Conservation (phyloP, 257 asterid species). For the Nicotiana paniculata region DNA sequence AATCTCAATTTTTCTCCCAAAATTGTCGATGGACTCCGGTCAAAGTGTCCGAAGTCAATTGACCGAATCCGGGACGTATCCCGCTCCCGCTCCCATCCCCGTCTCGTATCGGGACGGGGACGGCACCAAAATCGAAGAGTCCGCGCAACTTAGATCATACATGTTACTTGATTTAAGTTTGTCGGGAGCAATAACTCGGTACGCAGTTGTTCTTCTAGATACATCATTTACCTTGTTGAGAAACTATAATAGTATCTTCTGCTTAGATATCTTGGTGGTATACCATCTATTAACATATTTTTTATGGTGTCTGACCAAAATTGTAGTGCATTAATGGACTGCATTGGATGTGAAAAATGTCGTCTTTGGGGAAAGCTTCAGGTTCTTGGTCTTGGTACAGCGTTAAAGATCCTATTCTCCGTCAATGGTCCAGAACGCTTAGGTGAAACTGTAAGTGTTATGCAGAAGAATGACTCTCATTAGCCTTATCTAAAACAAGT, state of each 20-base stretch:
- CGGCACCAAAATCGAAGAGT: no score
- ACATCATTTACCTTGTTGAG: neutral
- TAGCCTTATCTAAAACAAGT: neutral
- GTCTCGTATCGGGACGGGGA: no score
- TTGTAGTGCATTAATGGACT: constrained; percentile 57
- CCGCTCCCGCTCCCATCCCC: no score
- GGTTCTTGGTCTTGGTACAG: constrained; percentile 60
- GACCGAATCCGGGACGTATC: no score
- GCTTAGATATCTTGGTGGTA: neutral
- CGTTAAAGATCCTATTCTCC: constrained; percentile 44
- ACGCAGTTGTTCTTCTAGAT: neutral
- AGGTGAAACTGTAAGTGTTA: constrained; percentile 30
- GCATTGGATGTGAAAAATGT: constrained; percentile 63
- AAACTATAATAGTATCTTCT: neutral
- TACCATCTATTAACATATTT: constrained; percentile 1
- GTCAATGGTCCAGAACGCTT: constrained; percentile 28
- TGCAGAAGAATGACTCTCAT: neutral
- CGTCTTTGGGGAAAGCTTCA: constrained; percentile 78
- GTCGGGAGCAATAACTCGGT: neutral
- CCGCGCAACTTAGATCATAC: no score
- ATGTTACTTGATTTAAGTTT: neutral
- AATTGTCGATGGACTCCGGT: no score
- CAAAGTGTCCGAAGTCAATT: no score
- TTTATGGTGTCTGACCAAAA: neutral
- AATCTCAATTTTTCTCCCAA: no score